Evolutionary conservation across 768 basidiomycete species (phyloP), one percentile per base, ranked within the genome.

Genomic region (Boletus tomentosulus): DNA sequence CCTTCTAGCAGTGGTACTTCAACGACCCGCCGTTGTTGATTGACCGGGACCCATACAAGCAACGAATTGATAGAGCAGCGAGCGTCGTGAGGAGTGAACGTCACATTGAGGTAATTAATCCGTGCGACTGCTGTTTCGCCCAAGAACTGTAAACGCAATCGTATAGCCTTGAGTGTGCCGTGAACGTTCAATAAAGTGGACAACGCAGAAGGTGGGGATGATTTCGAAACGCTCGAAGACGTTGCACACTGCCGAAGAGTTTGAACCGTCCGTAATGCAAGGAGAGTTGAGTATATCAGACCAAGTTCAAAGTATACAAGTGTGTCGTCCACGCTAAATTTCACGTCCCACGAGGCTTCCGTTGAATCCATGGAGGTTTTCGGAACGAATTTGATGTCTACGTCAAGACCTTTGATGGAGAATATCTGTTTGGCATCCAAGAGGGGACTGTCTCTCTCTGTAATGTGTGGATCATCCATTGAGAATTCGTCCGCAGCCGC

Each of bases 401-500:
- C 59, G 12, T 60, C 60, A 34, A 68, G 58, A 37, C 72, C 60
- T 35, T 70, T 64, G 45, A 84, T 64, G 19, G 71, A 69, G 3
- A 86, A 51, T 56, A 81, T 51, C 75, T 78, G 61, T 73, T 76
- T 51, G 65, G 61, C 38, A 53, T 68, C 56, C 58, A 77, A 69
- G 48, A 66, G 64, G 19, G 76, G 70, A 53, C 80, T 80, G 50
- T 84, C 80, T 50, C 76, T 71, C 49, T 83, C 82, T 11, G 74
- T 74, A 37, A 84, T 74, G 51, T 77, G 74, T 13, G 84, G 83
- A 63, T 87, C 82, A 66, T 89, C 85, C 38, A 83, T 78, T 39
- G 82, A 84, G 60, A 82, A 86, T 55, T 74, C 76, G 8, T 86
- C 88, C 2, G 87, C 80, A 31, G 84, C 75, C 28, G 86, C 82